Conservation (phyloP, 768 basidiomycete genomes). For the Lyophyllum decastes region DNA sequence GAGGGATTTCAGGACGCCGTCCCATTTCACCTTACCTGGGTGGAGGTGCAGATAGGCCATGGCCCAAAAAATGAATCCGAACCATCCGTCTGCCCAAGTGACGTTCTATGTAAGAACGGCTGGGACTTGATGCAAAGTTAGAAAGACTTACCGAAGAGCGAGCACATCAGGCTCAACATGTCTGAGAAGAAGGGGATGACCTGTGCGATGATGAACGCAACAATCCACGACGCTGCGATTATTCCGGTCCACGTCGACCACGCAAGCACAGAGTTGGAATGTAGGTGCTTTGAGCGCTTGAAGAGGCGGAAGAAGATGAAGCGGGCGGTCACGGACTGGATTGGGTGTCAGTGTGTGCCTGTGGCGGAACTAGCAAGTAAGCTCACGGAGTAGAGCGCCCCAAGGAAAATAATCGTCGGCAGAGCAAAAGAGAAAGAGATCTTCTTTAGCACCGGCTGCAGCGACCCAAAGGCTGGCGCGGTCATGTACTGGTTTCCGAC, state of each 20-base stretch:
- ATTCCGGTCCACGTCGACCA: constrained; percentile 34
- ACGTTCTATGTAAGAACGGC: neutral
- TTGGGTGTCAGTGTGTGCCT: neutral
- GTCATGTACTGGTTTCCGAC: constrained; percentile 42
- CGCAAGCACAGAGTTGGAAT: constrained; percentile 33
- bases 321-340: constrained; percentile 39
- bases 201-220: constrained; percentile 35
- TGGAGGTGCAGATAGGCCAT: constrained; percentile 43
- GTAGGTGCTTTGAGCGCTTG: constrained; percentile 34
- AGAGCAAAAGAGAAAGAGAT: constrained; percentile 47
- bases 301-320: constrained; percentile 49
- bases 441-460: constrained; percentile 37
- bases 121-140: neutral
- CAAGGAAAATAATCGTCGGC: constrained; percentile 48
- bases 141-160: constrained; percentile 35
- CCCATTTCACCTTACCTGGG: constrained; percentile 35
- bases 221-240: constrained; percentile 31
- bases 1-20: constrained; percentile 25
- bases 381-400: constrained; percentile 42
- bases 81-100: constrained; percentile 28
- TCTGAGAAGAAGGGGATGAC: constrained; percentile 39
- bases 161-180: constrained; percentile 42
- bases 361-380: neutral
- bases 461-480: constrained; percentile 43
- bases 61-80: constrained; percentile 46